Evolutionary conservation across 352 stramenopile genomes (phyloP), one percentile per base, ranked within the genome.

Genomic region (Pythium monospermum): DNA sequence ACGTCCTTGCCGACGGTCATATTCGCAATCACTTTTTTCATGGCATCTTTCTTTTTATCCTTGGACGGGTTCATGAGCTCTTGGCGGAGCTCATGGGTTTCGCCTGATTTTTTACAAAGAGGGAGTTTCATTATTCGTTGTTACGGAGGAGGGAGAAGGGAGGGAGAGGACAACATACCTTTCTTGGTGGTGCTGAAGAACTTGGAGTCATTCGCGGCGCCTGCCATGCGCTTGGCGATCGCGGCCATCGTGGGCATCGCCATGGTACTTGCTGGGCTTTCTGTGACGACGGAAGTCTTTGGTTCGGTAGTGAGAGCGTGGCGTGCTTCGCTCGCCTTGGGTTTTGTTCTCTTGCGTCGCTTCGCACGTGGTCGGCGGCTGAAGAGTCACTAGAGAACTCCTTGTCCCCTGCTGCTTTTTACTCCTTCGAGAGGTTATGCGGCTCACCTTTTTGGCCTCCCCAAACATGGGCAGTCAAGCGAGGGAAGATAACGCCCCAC

Each of bases 1-100:
- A 99, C 96, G 73, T 99, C 96, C 65, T 99, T 99, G 41, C 96
- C 97, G 30, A 99, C 95, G 4, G 97, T 99, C 96, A 99, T 99
- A 70, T 94, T 96, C 19, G 96, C 97, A 69, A 99, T 99, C 35
- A 99, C 96, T 68, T 99, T 99, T 79, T 99, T 99, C 37, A 99
- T 95, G 2, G 97, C 97, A 66, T 99, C 96, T 49, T 98, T 98
- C 79, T 99, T 99, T 66, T 97, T 96, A 57, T 97, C 91, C 26
- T 92, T 86, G 64, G 98, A 97, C 48, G 91, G 95, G 64, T 97
- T 98, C 57, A 97, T 89, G 33, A 99, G 79, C 66, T 99, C 96
- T 66, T 98, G 83, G 26, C 96, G 92, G 44, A 99, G 76, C 69
- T 99, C 97, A 62, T 99, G 94, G 49, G 97, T 98, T 71, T 98